Evolutionary conservation across 331 rosid genomes (phyloP).

Genomic region (Ulmus americana): DNA sequence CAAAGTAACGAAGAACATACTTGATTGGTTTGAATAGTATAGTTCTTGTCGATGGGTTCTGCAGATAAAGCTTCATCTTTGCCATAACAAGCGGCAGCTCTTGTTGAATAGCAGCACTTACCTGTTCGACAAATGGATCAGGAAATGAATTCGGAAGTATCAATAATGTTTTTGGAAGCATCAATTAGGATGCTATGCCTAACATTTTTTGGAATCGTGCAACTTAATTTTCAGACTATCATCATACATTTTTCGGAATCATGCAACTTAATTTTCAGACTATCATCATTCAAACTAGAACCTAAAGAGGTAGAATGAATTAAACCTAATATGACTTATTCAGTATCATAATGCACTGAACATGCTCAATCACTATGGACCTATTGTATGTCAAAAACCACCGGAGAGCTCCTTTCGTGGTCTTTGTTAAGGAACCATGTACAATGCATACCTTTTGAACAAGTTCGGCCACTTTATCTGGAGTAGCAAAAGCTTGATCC

Average conservation of each 20-base stretch:
- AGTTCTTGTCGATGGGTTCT: constrained; percentile 73
- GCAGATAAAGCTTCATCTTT: constrained; percentile 94
- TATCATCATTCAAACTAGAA: no score
- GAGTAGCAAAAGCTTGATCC: constrained; percentile 93
- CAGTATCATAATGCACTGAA: no score
- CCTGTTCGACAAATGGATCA: constrained; percentile 43
- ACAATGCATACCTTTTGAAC: constrained; percentile 63
- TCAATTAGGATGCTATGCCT: background rate
- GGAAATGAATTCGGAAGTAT: constrained; percentile 11
- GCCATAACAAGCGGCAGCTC: constrained; percentile 68
- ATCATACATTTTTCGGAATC: no score
- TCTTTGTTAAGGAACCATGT: background rate
- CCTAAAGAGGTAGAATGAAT: no score
- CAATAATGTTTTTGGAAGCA: background rate
- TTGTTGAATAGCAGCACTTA: constrained; percentile 62
- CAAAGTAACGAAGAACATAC: constrained; percentile 35
- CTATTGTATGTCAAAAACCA: no score
- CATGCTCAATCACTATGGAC: no score
- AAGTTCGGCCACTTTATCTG: constrained; percentile 91
- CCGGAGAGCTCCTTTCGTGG: background rate
- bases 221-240: no score
- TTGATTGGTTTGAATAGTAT: constrained; percentile 94
- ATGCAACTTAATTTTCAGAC: no score
- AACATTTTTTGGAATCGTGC: no score
- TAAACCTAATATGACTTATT: no score